These are phyloP conservation scores for Epicoccum nigrum DNA, from an alignment of 2,329 filamentous ascomycete genomes.

Conservation along the genomic window DNA sequence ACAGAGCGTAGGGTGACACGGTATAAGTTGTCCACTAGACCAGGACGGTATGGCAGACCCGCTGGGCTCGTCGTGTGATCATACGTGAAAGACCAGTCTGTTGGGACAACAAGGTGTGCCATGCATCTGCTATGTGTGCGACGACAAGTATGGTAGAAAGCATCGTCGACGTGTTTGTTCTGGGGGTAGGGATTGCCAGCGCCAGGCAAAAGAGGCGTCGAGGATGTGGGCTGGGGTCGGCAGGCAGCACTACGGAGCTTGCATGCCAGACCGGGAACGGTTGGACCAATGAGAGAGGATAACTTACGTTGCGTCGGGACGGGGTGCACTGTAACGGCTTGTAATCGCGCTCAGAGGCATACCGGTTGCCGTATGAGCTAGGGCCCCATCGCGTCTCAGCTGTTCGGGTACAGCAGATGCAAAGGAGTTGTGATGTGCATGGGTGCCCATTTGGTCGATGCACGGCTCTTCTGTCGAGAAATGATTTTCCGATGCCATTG, in stretches of 20 bases:
- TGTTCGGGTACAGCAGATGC: conserved; percentile 54
- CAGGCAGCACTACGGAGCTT: conserved; percentile 47
- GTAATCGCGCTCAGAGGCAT: conserved; percentile 56
- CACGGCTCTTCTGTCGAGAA: conserved; percentile 54
- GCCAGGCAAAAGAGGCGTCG: conserved; percentile 46
- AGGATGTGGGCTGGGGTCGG: conserved; percentile 44
- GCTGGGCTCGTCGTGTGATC: conserved; percentile 54
- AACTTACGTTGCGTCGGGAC: conserved; percentile 65
- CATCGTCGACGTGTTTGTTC: conserved; percentile 52
- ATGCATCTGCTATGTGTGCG: conserved; percentile 48
- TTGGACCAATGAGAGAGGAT: conserved; percentile 48
- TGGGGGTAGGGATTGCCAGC: conserved; percentile 46
- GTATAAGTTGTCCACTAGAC: conserved; percentile 47
- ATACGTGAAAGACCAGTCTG: conserved; percentile 50
- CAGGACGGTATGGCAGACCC: conserved; percentile 46
- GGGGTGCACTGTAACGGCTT: conserved; percentile 58
- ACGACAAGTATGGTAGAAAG: conserved; percentile 42
- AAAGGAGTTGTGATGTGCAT: conserved; percentile 55
- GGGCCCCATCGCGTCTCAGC: conserved; percentile 57
- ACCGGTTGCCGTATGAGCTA: conserved; percentile 54
- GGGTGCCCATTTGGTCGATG: conserved; percentile 52
- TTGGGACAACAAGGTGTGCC: conserved; percentile 47
- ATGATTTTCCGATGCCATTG: conserved; percentile 51
- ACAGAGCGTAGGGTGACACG: conserved; percentile 47
- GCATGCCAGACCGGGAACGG: conserved; percentile 40